Base-by-base conservation (phyloP, 2,329 filamentous ascomycete species). In the Diaporthe sp. region DNA sequence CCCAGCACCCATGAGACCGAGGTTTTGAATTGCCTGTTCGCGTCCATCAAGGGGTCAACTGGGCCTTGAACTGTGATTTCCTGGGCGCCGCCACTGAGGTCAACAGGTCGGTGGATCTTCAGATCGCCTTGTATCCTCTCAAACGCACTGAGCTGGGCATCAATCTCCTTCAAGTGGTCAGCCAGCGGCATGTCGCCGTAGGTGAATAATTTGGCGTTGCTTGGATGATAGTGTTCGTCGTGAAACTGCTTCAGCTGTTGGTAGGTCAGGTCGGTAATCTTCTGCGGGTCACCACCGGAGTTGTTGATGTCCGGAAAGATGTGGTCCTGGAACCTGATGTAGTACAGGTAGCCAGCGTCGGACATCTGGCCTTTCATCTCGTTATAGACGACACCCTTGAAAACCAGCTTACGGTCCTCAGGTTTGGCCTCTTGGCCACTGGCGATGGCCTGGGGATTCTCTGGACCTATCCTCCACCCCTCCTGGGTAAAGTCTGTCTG, bases 351-450 rank as follows among this genome's bases (percentile, higher is more conserved):
- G 78, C 95, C 95, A 9, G 96, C 95, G 83, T 99, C 97, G 2
- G 97, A 98, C 92, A 98, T 97, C 82, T 98, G 96, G 0, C 97
- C 97, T 85, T 99, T 99, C 97, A 99, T 99, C 86, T 99, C 97
- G 80, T 99, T 99, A 86, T 98, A 98, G 0, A 98, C 96, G 1
- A 98, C 97, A 35, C 96, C 96, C 86, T 98, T 98, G 88, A 98
- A 98, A 0, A 98, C 94, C 54, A 97, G 85, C 77, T 91, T 91
- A 82, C 92, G 91, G 81, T 92, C 90, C 73, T 92, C 88, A 80
- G 82, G 86, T 76, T 83, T 88, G 76, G 77, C 85, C 79, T 79
- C 85, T 78, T 77, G 85, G 77, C 73, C 86, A 77, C 77, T 83
- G 40, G 87, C 86, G 71, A 89, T 78, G 1, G 92, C 89, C 68